Evolutionary conservation across 495 filamentous ascomycete species (phyloP).

Genomic region (Staphylotrichum tortipilum): DNA sequence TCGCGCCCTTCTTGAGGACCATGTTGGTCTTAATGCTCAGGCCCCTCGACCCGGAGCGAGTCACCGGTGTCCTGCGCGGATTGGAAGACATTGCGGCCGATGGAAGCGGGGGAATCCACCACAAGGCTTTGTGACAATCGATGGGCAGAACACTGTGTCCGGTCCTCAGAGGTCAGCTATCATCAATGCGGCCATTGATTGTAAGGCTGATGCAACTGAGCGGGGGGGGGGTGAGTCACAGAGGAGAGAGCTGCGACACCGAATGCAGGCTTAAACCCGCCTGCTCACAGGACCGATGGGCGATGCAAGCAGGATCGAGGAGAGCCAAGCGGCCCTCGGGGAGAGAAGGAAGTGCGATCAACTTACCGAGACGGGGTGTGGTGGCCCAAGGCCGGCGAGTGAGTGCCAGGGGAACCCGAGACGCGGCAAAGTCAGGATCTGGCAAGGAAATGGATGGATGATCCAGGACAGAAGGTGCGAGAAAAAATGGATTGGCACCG

Average conservation of each 20-base stretch:
- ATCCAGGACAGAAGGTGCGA: neutral
- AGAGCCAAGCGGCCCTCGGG: neutral
- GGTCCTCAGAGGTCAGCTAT: slow-evolving; percentile 22
- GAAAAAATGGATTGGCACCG: slow-evolving; percentile 1
- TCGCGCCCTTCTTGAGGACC: slow-evolving; percentile 53
- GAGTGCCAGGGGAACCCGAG: slow-evolving; percentile 2
- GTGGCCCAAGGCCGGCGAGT: neutral
- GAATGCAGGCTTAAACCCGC: slow-evolving; percentile 10
- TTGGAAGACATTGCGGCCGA: slow-evolving; percentile 43
- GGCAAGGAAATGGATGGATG: slow-evolving; percentile 1
- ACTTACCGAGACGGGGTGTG: neutral
- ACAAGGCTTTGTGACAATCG: slow-evolving; percentile 16
- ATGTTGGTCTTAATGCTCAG: slow-evolving; percentile 44
- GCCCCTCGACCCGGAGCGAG: slow-evolving; percentile 34
- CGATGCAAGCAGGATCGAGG: neutral
- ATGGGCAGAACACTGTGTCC: slow-evolving; percentile 15
- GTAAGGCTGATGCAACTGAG: slow-evolving; percentile 13
- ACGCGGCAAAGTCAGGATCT: slow-evolving; percentile 1
- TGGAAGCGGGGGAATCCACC: slow-evolving; percentile 25
- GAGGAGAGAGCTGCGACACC: slow-evolving; percentile 13
- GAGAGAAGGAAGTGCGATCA: neutral
- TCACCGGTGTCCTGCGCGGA: slow-evolving; percentile 43
- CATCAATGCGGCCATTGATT: slow-evolving; percentile 17
- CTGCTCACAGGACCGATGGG: neutral
- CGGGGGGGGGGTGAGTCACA: slow-evolving; percentile 29